Evolutionary conservation across 257 asterid genomes (phyloP).

Genomic region (Anisodus acutangulus): DNA sequence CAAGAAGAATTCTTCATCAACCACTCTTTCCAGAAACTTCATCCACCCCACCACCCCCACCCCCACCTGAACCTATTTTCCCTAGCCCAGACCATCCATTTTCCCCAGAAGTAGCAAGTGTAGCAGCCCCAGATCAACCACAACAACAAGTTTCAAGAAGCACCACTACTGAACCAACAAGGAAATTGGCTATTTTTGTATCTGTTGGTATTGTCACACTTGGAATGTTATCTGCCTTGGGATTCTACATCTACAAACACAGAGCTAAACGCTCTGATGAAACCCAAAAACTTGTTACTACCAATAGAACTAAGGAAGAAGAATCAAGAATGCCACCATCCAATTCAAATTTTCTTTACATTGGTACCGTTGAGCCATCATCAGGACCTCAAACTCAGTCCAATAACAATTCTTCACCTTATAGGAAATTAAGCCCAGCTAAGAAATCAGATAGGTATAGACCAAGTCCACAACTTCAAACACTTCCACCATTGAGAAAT

Average conservation of each 20-base stretch:
- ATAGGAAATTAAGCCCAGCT: conserved; percentile 62
- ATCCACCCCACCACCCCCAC: conserved; percentile 51
- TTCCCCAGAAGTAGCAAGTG: conserved; percentile 84
- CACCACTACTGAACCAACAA: conserved; percentile 34
- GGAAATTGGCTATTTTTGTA: conserved; percentile 63
- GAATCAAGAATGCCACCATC: conserved; percentile 83
- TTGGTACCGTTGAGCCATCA: conserved; percentile 96
- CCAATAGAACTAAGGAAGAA: conserved; percentile 4
- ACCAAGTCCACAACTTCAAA: conserved; percentile 98
- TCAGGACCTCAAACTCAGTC: conserved; percentile 12
- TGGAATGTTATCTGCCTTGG: conserved; percentile 67
- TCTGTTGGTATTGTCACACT: conserved; percentile 62
- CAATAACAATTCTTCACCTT: conserved; percentile 54
- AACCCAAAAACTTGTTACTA: conserved; percentile 65
- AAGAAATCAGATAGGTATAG: conserved; percentile 77
- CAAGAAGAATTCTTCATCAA: conserved; percentile 87
- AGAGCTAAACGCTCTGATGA: conserved; percentile 51
- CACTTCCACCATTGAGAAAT: conserved; percentile 83
- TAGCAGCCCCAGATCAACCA: conserved; percentile 48
- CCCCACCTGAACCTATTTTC: conserved; percentile 43
- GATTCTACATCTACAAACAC: conserved; percentile 60
- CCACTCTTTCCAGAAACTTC: conserved; percentile 67
- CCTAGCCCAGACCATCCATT: conserved; percentile 83
- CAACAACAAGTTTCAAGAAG: conserved; percentile 36
- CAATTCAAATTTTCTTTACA: conserved; percentile 75